Evolutionary conservation across 1,139 yeast genomes (phyloP), one percentile per base, ranked within the genome.

Genomic region (Geotrichum histeridarum): DNA sequence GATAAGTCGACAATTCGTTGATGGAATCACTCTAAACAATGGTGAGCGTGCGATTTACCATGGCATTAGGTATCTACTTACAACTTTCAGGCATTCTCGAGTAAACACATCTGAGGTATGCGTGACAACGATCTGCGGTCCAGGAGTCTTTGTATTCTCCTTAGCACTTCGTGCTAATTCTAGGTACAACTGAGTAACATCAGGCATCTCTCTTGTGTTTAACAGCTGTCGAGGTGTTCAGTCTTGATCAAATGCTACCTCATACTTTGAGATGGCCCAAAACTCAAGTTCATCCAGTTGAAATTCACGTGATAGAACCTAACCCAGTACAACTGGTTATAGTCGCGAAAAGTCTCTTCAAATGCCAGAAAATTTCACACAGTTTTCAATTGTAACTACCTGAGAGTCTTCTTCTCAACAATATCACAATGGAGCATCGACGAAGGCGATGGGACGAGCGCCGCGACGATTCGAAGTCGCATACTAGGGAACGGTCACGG

Each of bases 31-130:
- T 46, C 64, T 62, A 41, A 22, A 33, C 15, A 37, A 17, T 8
- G 18, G 22, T 9, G 22, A 15, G 12, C 46, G 31, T 18, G 22
- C 32, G 30, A 11, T 37, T 48, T 38, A 27, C 27, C 32, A 31
- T 14, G 30, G 12, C 7, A 7, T 11, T 38, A 8, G 15, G 30
- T 22, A 8, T 14, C 9, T 14, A 57, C 65, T 43, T 61, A 62
- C 65, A 51, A 66, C 63, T 14, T 59, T 54, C 11, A 57, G 51
- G 57, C 68, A 66, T 51, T 66, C 67, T 33, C 54, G 46, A 2
- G 67, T 66, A 48, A 66, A 57, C 12, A 57, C 50, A 46, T 66
- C 69, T 1, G 57, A 56, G 43, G 57, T 57, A 27, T 55, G 55
- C 3, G 50, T 43, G 2, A 53, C 55, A 36, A 48, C 48, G n/a